Conservation (phyloP, 2,329 filamentous ascomycete genomes). For the Colletotrichum sp. region DNA sequence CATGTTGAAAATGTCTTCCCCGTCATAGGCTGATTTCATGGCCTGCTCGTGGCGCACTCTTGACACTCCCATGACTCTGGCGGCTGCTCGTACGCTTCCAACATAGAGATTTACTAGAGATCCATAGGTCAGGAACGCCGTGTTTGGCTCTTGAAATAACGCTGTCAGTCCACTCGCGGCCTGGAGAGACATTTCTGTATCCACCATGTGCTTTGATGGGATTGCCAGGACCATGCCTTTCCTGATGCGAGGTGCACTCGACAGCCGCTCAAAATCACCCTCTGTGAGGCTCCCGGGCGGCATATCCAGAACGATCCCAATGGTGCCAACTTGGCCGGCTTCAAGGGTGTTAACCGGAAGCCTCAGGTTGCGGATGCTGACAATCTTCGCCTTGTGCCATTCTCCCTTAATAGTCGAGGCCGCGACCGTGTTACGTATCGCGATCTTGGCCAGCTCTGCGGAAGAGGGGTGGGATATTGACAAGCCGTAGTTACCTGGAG, state of each 20-base stretch:
- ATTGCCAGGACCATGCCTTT: constrained; percentile 86
- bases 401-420: constrained; percentile 63
- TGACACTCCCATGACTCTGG: constrained; percentile 58
- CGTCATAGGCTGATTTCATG: constrained; percentile 40
- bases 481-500: constrained; percentile 51
- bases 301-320: constrained; percentile 74
- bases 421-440: constrained; percentile 57
- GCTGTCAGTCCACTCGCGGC: constrained; percentile 74
- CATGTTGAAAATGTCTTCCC: constrained; percentile 60
- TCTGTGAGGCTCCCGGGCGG: constrained; percentile 36
- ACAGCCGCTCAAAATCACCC: constrained; percentile 30
- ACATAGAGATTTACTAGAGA: constrained; percentile 83
- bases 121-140: constrained; percentile 68
- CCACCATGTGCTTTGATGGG: constrained; percentile 61
- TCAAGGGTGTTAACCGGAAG: constrained; percentile 79
- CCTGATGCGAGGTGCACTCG: constrained; percentile 51
- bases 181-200: constrained; percentile 63
- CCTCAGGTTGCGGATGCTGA: constrained; percentile 87
- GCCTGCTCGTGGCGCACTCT: neutral
- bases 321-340: constrained; percentile 85
- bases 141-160: constrained; percentile 68
- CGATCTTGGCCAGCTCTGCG: constrained; percentile 55
- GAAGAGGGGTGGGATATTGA: constrained; percentile 60
- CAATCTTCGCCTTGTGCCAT: constrained; percentile 82
- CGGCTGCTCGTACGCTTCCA: constrained; percentile 83